phyloP scores from a whole-genome alignment of 2,329 filamentous ascomycete species.

The Ceratocystis albifundus region DNA sequence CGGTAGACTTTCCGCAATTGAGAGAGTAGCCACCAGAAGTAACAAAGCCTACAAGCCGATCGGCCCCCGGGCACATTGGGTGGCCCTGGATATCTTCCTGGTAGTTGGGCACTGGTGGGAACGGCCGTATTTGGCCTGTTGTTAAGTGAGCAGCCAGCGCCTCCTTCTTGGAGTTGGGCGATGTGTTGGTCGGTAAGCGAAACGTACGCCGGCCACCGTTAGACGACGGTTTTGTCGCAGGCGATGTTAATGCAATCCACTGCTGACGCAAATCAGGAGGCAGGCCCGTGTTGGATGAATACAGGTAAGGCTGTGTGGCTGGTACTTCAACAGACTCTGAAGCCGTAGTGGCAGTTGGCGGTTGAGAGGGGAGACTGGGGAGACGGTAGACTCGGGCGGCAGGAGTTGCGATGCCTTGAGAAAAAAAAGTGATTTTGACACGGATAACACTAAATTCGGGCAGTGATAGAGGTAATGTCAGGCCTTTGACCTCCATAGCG shows the following conservation, averaged over 20 bases:
- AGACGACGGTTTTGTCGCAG: slow-evolving; percentile 22
- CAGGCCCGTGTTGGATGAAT: slow-evolving; percentile 30
- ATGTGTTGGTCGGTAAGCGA: background rate
- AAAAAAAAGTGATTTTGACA: slow-evolving; percentile 54
- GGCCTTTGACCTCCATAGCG: background rate
- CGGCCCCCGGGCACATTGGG: slow-evolving; percentile 57
- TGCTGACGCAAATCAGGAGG: slow-evolving; percentile 47
- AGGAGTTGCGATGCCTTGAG: slow-evolving; percentile 56
- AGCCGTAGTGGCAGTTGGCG: too few relatives aligned
- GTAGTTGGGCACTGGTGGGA: slow-evolving; percentile 31
- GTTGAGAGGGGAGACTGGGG: slow-evolving; percentile 36
- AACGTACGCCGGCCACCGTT: slow-evolving; percentile 26
- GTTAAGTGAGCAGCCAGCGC: slow-evolving; percentile 41
- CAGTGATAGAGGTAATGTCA: slow-evolving; percentile 1
- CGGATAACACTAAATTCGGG: slow-evolving; percentile 38
- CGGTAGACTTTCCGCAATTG: slow-evolving; percentile 60
- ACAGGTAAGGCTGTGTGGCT: slow-evolving; percentile 35
- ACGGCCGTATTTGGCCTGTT: slow-evolving; percentile 28
- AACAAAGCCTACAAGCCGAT: slow-evolving; percentile 79
- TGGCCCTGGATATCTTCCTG: slow-evolving; percentile 38
- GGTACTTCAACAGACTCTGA: slow-evolving; percentile 35
- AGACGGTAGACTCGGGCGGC: slow-evolving; percentile 81
- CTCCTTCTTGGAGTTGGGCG: slow-evolving; percentile 33
- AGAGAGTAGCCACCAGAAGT: slow-evolving; percentile 79
- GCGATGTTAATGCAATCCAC: slow-evolving; percentile 52